Base-by-base conservation (phyloP, 108 stramenopile species). In the Nannochloropsis salina region DNA sequence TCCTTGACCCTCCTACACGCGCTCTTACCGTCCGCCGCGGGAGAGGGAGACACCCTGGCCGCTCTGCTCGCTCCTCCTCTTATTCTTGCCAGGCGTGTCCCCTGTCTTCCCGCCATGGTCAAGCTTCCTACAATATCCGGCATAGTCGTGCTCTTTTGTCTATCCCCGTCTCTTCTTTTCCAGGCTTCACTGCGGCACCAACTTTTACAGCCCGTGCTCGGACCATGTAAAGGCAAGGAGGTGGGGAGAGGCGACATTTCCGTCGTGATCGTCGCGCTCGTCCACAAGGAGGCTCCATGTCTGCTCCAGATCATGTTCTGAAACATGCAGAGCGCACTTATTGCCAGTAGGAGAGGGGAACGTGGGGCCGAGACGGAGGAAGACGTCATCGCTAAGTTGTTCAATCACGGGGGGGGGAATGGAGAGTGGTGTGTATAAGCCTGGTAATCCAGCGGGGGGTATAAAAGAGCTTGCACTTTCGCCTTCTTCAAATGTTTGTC, bases 1-100 rank as follows among this genome's bases (percentile, higher is more conserved):
- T 6, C 4, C 3, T 74, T 8, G n/a, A n/a, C 61, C 61, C n/a
- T n/a, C 4, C n/a, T 74, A n/a, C 61, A n/a, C 20, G 61, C n/a
- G 15, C n/a, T 74, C 20, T n/a, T 74, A n/a, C 61, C 61, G 61
- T 15, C n/a, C 61, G 61, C 61, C 15, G 61, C 20, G 61, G 61
- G 47, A 51, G 47, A 74, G n/a, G 61, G 61, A 74, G 61, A n/a
- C 61, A 74, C 61, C 2, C n/a, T 74, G 61, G 61, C 61, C 61
- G 4, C n/a, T 15, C 61, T 74, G 61, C 61, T 74, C 20, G 61
- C 61, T 74, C 61, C 61, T 15, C 61, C 61, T 74, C 61, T 74
- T 74, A 74, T 74, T n/a, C 8, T 74, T 15, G 20, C 61, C 61
- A 74, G n/a, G 20, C 3, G 20, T 74, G 2, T n/a, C 2, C n/a